Conservation (phyloP, 192 early-diverging fungal species). For the Backusella luteola region DNA sequence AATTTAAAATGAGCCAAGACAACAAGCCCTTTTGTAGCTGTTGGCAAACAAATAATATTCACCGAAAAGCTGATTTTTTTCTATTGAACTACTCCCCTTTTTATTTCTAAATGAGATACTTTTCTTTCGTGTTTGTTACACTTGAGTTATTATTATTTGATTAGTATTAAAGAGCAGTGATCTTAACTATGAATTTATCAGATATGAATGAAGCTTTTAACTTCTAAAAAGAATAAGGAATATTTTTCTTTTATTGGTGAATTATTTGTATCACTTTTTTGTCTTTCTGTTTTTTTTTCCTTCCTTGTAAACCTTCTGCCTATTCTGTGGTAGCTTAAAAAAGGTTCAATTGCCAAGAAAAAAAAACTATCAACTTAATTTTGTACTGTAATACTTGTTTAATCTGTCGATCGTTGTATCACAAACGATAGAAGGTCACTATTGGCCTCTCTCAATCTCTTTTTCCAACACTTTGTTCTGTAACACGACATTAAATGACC, state of each 20-base stretch:
- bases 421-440: neutral
- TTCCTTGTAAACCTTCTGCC: neutral
- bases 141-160: neutral
- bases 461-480: neutral
- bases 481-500: neutral
- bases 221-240: neutral
- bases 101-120: neutral
- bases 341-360: neutral
- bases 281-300: neutral
- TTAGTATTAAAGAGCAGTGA: neutral
- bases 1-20: neutral
- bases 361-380: neutral
- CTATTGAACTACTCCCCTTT: neutral
- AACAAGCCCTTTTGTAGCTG: neutral
- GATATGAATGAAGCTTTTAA: neutral
- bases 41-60: neutral
- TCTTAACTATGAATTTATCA: neutral
- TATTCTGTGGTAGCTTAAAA: neutral
- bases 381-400: neutral
- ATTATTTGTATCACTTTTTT: neutral
- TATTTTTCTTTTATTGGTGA: conserved; percentile 3
- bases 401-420: neutral
- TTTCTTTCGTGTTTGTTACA: neutral
- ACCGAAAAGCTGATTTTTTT: neutral
- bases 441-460: neutral